phyloP scores from a whole-genome alignment of 116 monocot genomes.

The Papilionanthe hybrid region DNA sequence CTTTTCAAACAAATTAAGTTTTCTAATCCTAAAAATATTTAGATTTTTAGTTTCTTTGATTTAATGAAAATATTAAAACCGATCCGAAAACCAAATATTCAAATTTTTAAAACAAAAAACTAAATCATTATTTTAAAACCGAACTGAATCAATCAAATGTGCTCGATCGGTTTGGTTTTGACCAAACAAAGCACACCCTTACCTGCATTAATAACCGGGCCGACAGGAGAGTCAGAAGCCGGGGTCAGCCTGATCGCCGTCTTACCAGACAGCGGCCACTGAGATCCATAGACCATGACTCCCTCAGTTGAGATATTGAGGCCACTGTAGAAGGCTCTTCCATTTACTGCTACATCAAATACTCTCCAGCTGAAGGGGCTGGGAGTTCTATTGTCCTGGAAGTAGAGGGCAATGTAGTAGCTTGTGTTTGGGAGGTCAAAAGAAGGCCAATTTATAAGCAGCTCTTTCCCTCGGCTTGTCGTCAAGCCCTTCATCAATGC shows the following conservation, averaged over 20 bases:
- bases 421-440: slow-evolving; percentile 45
- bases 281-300: slow-evolving; percentile 52
- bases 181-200: too few species aligned
- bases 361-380: slow-evolving; percentile 85
- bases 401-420: slow-evolving; percentile 89
- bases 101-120: too few species aligned
- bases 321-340: slow-evolving; percentile 34
- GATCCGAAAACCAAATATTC: too few species aligned
- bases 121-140: too few species aligned
- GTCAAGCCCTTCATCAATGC: slow-evolving; percentile 50
- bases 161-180: too few species aligned
- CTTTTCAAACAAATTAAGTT: too few species aligned
- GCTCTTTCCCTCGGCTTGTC: slow-evolving; percentile 51
- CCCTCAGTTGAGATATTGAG: slow-evolving; percentile 73
- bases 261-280: slow-evolving; percentile 64
- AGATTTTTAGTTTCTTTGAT: too few species aligned
- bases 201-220: slow-evolving; percentile 77
- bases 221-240: slow-evolving; percentile 48
- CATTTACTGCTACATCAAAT: slow-evolving; percentile 68
- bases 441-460: slow-evolving; percentile 53
- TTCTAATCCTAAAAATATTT: too few species aligned
- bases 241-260: slow-evolving; percentile 60
- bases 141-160: too few species aligned
- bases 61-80: too few species aligned
- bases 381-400: slow-evolving; percentile 81